A percentile compares a stretch with the other conserved stretches of the same genome.
Evolutionary conservation across 192 early-diverging fungal species (phyloP).

Genomic region (Linnemannia hyalina): DNA sequence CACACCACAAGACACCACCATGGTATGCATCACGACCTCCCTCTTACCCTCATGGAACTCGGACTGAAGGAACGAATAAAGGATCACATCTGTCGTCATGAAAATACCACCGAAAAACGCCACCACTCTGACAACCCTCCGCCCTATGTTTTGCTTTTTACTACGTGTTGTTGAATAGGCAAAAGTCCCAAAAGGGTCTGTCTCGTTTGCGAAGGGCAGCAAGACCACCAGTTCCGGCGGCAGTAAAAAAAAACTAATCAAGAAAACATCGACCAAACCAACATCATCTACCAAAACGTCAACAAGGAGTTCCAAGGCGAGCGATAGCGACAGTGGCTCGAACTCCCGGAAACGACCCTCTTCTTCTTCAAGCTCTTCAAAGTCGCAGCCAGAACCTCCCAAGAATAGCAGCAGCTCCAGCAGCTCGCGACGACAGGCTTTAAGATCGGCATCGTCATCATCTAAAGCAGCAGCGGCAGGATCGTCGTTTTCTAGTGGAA

Average conservation of each 20-base stretch:
- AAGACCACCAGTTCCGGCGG: background rate
- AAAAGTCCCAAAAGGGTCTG: background rate
- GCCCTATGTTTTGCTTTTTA: too few relatives aligned
- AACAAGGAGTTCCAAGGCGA: background rate
- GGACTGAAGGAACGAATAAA: background rate
- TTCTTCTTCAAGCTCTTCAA: background rate
- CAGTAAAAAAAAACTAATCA: background rate
- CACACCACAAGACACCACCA: background rate
- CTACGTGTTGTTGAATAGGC: background rate
- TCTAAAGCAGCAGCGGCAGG: background rate
- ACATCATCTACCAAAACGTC: too few relatives aligned
- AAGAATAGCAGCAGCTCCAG: constrained; percentile 3
- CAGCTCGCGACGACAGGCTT: background rate
- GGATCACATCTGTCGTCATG: background rate
- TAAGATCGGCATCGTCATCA: constrained; percentile 4
- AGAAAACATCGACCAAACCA: background rate
- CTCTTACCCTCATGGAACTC: background rate
- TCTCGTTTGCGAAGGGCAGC: background rate
- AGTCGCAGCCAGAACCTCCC: background rate
- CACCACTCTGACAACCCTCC: too few relatives aligned
- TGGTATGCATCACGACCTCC: background rate
- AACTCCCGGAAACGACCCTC: background rate
- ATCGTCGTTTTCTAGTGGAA: background rate
- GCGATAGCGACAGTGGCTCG: background rate
- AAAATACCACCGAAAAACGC: background rate